Conservation (phyloP, 2,329 filamentous ascomycete genomes). For the Catunica adiposa region DNA sequence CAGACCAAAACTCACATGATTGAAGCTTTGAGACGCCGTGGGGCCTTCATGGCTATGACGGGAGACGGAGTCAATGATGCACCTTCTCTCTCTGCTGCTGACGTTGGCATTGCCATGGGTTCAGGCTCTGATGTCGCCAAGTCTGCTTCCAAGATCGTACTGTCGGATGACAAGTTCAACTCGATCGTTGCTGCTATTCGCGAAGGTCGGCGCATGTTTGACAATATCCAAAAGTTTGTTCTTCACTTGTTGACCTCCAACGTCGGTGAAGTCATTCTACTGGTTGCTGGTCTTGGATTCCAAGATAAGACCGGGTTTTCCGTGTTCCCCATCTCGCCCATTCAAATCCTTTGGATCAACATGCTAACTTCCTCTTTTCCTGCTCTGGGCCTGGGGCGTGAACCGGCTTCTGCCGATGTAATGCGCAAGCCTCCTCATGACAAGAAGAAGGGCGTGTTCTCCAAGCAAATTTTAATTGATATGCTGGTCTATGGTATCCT, state of each 20-base stretch:
- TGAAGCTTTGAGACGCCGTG: constrained; percentile 63
- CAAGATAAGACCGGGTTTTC: constrained; percentile 55
- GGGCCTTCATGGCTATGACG: constrained; percentile 69
- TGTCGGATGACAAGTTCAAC: constrained; percentile 80
- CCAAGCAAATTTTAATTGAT: constrained; percentile 58
- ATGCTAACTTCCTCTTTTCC: constrained; percentile 81
- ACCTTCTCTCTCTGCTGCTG: constrained; percentile 61
- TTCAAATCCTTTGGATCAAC: constrained; percentile 88
- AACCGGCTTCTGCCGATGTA: constrained; percentile 57
- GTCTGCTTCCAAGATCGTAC: constrained; percentile 62
- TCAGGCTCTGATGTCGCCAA: constrained; percentile 75
- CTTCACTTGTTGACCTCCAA: constrained; percentile 67
- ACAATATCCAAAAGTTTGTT: constrained; percentile 81
- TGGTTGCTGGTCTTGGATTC: constrained; percentile 69
- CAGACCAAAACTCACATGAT: constrained; percentile 86
- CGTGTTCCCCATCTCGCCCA: constrained; percentile 70
- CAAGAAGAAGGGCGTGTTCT: constrained; percentile 53
- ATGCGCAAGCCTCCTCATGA: constrained; percentile 67
- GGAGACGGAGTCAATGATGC: constrained; percentile 81
- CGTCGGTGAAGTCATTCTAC: constrained; percentile 65
- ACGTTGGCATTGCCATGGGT: constrained; percentile 87
- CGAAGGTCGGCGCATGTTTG: constrained; percentile 70
- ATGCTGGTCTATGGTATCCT: constrained; percentile 65
- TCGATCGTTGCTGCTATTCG: constrained; percentile 70
- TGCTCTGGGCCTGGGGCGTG: constrained; percentile 74